phyloP scores from a whole-genome alignment of 1,139 yeast species.

The Nakaseomyces bracarensis region DNA sequence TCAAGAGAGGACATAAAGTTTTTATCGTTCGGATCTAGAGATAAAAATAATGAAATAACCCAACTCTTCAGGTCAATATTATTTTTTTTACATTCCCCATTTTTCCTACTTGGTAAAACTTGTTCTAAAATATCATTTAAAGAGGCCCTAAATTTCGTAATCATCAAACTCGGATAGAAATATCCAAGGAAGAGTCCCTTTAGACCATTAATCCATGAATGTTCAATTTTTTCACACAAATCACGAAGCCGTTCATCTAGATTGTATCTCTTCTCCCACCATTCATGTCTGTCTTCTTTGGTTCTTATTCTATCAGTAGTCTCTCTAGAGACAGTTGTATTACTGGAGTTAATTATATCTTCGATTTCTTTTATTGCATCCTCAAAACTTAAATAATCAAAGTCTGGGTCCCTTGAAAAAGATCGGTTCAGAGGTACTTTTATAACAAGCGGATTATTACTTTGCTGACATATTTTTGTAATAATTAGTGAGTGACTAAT shows the following conservation, averaged over 20 bases:
- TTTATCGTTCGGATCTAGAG: slow-evolving; percentile 34
- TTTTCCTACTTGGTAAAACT: slow-evolving; percentile 36
- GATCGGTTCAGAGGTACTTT: slow-evolving; percentile 55
- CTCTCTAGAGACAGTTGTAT: slow-evolving; percentile 47
- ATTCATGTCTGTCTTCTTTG: slow-evolving; percentile 52
- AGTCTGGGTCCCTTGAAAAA: slow-evolving; percentile 40
- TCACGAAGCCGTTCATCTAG: slow-evolving; percentile 50
- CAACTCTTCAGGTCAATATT: slow-evolving; percentile 42
- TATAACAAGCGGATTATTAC: slow-evolving; percentile 39
- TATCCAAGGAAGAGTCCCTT: slow-evolving; percentile 32
- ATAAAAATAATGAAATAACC: slow-evolving; percentile 46
- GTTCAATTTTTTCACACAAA: slow-evolving; percentile 53
- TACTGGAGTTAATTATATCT: slow-evolving; percentile 51
- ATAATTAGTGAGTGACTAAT: slow-evolving; percentile 51
- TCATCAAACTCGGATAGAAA: slow-evolving; percentile 39
- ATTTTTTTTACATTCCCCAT: slow-evolving; percentile 15
- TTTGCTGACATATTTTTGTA: slow-evolving; percentile 36
- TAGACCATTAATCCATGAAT: slow-evolving; percentile 77
- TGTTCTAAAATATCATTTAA: slow-evolving; percentile 34
- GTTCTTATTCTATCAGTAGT: slow-evolving; percentile 42
- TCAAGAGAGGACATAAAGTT: slow-evolving; percentile 41
- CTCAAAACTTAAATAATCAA: slow-evolving; percentile 38
- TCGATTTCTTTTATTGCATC: slow-evolving; percentile 42
- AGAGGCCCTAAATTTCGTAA: slow-evolving; percentile 35
- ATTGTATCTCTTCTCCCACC: slow-evolving; percentile 70